Evolutionary conservation across 2,329 filamentous ascomycete genomes (phyloP).

Genomic region (Sporothrix luriei): DNA sequence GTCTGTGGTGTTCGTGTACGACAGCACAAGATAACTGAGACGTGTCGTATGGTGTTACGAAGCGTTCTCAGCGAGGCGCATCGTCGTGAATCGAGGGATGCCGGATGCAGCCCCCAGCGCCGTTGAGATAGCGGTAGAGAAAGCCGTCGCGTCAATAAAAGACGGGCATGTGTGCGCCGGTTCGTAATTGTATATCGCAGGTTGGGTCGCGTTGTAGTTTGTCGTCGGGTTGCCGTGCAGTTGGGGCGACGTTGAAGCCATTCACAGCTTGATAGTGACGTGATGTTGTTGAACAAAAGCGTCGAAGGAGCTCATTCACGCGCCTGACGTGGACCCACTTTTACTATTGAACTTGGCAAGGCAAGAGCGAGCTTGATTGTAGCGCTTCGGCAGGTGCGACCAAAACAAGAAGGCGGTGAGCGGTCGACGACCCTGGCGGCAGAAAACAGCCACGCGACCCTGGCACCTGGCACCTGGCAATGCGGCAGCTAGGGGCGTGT

Average conservation of each 20-base stretch:
- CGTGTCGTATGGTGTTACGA: background rate
- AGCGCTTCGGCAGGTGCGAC: slow-evolving; percentile 9
- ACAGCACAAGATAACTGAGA: background rate
- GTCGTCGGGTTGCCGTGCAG: background rate
- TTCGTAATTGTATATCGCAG: background rate
- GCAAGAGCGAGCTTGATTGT: slow-evolving; percentile 1
- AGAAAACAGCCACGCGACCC: slow-evolving; percentile 16
- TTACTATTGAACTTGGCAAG: background rate
- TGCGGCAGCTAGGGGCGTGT: slow-evolving; percentile 6
- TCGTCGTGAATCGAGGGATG: background rate
- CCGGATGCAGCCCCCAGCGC: background rate
- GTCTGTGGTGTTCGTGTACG: background rate
- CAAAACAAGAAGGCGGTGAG: slow-evolving; percentile 29
- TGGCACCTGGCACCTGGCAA: too few relatives aligned
- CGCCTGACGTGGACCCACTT: slow-evolving; percentile 25
- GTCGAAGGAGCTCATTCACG: slow-evolving; percentile 28
- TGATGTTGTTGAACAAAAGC: background rate
- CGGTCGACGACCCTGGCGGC: background rate
- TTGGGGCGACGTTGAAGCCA: background rate
- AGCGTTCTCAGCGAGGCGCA: background rate
- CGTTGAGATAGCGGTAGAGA: too few relatives aligned
- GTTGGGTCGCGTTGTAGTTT: background rate
- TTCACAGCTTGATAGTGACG: background rate
- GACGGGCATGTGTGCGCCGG: too few relatives aligned
- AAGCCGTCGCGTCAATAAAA: background rate